Evolutionary conservation across 176 grass and related monocot genomes (phyloP).

Genomic region (Paspalum vaginatum): DNA sequence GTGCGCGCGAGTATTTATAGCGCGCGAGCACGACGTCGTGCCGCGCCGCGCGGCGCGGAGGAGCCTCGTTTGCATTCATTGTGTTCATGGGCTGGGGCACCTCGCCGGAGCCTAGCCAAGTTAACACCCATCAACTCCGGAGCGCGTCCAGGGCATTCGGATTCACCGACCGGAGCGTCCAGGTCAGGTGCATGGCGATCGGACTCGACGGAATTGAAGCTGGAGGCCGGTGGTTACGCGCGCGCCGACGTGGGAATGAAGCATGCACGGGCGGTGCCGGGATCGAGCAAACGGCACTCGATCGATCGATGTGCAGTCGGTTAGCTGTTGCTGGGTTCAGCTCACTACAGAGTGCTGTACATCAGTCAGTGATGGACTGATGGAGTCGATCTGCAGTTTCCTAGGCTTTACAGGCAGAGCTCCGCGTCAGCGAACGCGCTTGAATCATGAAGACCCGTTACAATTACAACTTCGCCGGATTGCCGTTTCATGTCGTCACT

Average conservation of each 20-base stretch:
- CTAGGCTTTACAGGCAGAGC: neutral
- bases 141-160: neutral
- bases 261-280: too few relatives aligned
- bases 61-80: conserved; percentile 43
- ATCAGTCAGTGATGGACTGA: neutral
- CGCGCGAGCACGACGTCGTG: conserved; percentile 19
- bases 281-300: too few relatives aligned
- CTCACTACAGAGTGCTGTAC: too few relatives aligned
- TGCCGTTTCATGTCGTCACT: neutral
- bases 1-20: conserved; percentile 24
- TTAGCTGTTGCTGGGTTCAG: too few relatives aligned
- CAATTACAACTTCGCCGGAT: neutral
- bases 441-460: neutral
- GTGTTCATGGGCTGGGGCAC: conserved; percentile 33
- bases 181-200: too few relatives aligned
- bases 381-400: neutral
- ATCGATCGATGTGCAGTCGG: too few relatives aligned
- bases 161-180: neutral
- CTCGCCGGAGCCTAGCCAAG: neutral
- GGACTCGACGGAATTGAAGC: too few relatives aligned
- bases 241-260: too few relatives aligned
- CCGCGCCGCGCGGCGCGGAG: neutral
- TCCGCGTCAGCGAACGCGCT: conserved; percentile 7
- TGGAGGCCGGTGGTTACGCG: too few relatives aligned
- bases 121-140: neutral